Base-by-base conservation (phyloP, 2,329 filamentous ascomycete species). In the Penicillium griseofulvum region DNA sequence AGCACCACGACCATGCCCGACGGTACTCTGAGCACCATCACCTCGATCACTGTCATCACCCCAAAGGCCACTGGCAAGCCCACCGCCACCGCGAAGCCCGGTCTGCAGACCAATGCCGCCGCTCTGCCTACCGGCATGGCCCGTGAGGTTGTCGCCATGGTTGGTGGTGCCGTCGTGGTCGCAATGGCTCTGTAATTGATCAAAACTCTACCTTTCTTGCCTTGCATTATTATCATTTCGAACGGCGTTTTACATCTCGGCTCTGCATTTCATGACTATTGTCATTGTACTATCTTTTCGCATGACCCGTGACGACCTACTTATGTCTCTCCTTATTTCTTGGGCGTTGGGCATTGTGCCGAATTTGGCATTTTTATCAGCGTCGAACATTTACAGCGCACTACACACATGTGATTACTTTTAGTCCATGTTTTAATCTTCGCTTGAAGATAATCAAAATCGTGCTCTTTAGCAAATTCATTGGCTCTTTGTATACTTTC, bases 41-140 rank as follows among this genome's bases (percentile, higher is more conserved):
- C 78, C 11, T 70, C 74, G 37, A 66, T 78, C n/a, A 75, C 77
- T 3, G 68, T 79, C 33, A 73, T 79, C 42, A 69, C 76, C 41
- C 74, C 75, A 10, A 54, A 62, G 24, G 56, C 59, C 5, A 65
- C 64, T 1, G 65, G 57, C 24, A 28, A 28, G 4, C 53, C 62
- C 3, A 65, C 67, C 1, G 57, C 62, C 12, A 64, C 63, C 10
- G 58, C 63, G 0, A 17, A 50, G 3, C 75, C 77, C 7, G 68
- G 72, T 34, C 64, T 80, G 56, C 76, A 79, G 57, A 74, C 74
- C 12, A 71, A 63, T 12, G 68, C 70, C 2, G 63, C 68, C 12
- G 33, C 61, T 19, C 57, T 70, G 16, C 64, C 66, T 16, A 59
- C 65, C 12, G 67, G 65, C 3, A 58, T 72, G 14, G 63, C 63